A percentile compares a stretch with the other conserved stretches of the same genome.
Evolutionary conservation across 169 alveolate genomes (phyloP).

Genomic region (Plasmodium knowlesi): DNA sequence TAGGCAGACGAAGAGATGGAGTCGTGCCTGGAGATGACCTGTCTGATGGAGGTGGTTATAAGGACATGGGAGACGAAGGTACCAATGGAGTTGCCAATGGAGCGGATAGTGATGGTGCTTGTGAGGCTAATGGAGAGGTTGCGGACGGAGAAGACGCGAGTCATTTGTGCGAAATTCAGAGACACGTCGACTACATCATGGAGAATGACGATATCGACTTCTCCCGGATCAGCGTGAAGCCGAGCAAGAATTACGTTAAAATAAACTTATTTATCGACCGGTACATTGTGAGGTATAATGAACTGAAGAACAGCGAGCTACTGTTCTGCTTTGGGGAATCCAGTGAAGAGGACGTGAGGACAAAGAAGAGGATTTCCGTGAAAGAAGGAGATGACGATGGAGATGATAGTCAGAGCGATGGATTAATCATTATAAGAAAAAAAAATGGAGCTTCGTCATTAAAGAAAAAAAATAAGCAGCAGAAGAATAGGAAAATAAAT

Average conservation of each 20-base stretch:
- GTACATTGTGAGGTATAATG: conserved; percentile 26
- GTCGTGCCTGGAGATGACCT: not conserved
- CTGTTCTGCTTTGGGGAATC: conserved; percentile 71
- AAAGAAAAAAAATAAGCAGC: conserved; percentile 28
- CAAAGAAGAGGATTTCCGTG: not conserved
- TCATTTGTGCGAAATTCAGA: conserved; percentile 1
- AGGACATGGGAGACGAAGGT: not conserved
- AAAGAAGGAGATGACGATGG: not conserved
- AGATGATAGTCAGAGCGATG: not conserved
- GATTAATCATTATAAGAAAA: not conserved
- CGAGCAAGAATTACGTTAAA: conserved; percentile 8
- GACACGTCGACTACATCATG: conserved; percentile 27
- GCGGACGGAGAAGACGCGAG: not conserved
- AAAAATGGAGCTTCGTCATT: not conserved
- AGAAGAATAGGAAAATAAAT: conserved; percentile 62
- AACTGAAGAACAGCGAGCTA: conserved; percentile 35
- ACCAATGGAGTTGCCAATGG: not conserved
- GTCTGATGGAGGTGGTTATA: not conserved
- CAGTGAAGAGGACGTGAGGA: conserved; percentile 51
- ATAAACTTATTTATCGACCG: conserved; percentile 20
- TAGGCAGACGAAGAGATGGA: not conserved
- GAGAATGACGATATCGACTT: conserved; percentile 43
- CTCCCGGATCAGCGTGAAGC: conserved; percentile 16
- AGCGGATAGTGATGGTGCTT: too few relatives aligned
- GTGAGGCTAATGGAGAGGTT: not conserved